Conservation (phyloP, 108 stramenopile genomes). For the Cylindrotheca closterium region DNA sequence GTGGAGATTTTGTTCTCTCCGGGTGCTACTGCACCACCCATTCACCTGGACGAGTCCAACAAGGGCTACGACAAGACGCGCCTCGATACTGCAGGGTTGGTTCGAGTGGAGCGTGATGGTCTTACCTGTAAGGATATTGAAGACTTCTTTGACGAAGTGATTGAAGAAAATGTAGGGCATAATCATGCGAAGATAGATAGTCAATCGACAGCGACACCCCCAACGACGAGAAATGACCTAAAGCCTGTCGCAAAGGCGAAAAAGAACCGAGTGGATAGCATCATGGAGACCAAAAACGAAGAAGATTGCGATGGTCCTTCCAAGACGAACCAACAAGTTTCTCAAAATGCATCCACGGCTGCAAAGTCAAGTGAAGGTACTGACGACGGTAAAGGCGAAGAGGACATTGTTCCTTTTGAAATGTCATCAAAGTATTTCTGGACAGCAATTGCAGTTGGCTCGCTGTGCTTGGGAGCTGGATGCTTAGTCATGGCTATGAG, state of each 20-base stretch:
- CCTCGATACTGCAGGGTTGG: slow-evolving; percentile 69
- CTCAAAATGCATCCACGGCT: not conserved
- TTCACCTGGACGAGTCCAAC: slow-evolving; percentile 79
- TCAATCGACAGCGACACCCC: not conserved
- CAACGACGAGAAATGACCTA: not conserved
- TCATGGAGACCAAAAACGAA: not conserved
- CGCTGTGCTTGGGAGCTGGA: slow-evolving; percentile 43
- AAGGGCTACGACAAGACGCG: slow-evolving; percentile 68
- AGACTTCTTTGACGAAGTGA: slow-evolving; percentile 65
- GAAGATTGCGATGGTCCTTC: not conserved
- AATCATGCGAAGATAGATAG: slow-evolving; percentile 22
- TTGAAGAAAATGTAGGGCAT: slow-evolving; percentile 47
- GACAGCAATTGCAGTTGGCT: slow-evolving; percentile 38
- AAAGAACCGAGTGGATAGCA: not conserved
- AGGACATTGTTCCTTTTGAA: slow-evolving; percentile 1
- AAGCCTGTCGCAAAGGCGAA: not conserved
- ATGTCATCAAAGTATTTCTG: slow-evolving; percentile 39
- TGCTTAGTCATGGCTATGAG: slow-evolving; percentile 46
- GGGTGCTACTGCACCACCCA: slow-evolving; percentile 87
- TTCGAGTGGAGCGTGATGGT: slow-evolving; percentile 67
- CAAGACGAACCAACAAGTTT: not conserved
- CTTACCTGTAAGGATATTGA: slow-evolving; percentile 80
- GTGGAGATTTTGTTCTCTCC: slow-evolving; percentile 85
- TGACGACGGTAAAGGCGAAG: not conserved
- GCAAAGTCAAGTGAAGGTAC: not conserved